These are phyloP conservation scores for Fusarium zealandicum DNA, from an alignment of 2,329 filamentous ascomycete species.

Conservation along the genomic window DNA sequence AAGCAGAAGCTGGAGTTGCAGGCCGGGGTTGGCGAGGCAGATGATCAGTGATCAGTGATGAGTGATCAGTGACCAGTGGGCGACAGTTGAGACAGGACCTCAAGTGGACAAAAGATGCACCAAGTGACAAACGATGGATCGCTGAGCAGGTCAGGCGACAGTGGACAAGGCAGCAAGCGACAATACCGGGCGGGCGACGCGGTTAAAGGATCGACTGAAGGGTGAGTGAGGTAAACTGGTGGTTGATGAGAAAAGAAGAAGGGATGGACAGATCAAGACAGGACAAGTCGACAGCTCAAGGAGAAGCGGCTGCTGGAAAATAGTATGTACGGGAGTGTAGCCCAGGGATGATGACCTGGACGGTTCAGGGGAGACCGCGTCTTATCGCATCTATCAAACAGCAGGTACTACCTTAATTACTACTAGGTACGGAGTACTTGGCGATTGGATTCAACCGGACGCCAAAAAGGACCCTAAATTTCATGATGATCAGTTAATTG, in stretches of 20 bases:
- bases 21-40: slow-evolving; percentile 28
- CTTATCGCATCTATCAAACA: slow-evolving; percentile 6
- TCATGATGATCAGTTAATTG: slow-evolving; percentile 36
- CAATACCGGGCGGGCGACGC: slow-evolving; percentile 13
- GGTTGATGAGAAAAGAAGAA: slow-evolving; percentile 11
- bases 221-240: slow-evolving; percentile 14
- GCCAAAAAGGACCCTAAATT: slow-evolving; percentile 7
- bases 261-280: slow-evolving; percentile 8
- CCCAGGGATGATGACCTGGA: not conserved
- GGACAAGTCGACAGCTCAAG: slow-evolving; percentile 30
- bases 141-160: slow-evolving; percentile 32
- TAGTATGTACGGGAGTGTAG: slow-evolving; percentile 28
- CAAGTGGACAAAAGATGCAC: slow-evolving; percentile 18
- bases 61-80: too few relatives aligned
- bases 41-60: slow-evolving; percentile 31
- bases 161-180: slow-evolving; percentile 17
- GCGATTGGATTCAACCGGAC: slow-evolving; percentile 1
- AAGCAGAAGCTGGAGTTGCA: slow-evolving; percentile 25
- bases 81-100: slow-evolving; percentile 32
- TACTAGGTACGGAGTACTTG: too few relatives aligned
- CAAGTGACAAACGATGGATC: slow-evolving; percentile 25
- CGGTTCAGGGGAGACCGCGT: slow-evolving; percentile 25
- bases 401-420: too few relatives aligned
- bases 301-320: slow-evolving; percentile 29
- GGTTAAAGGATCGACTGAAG: slow-evolving; percentile 35